Conservation (phyloP, 192 early-diverging fungal species). For the Coemansia sp. region DNA sequence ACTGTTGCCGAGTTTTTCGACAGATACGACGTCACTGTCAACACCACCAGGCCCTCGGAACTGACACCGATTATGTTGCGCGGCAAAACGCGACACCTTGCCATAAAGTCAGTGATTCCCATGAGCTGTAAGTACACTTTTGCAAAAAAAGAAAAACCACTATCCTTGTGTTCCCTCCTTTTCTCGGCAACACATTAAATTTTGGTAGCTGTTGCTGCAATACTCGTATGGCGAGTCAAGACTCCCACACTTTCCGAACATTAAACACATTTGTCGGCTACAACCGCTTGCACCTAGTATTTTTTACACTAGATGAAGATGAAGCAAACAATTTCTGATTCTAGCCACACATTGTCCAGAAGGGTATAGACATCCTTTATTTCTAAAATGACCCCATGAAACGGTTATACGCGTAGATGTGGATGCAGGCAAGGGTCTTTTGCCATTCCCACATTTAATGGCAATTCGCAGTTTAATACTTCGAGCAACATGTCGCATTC, state of each 20-base stretch:
- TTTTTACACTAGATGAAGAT: neutral
- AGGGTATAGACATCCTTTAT: too few relatives aligned
- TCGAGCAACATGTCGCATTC: neutral
- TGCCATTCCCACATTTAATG: too few relatives aligned
- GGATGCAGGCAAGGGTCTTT: neutral
- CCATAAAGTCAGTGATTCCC: constrained; percentile 34
- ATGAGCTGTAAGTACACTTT: constrained; percentile 31
- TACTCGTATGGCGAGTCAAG: neutral
- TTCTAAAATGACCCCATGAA: too few relatives aligned
- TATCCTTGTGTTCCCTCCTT: neutral
- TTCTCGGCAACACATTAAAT: neutral
- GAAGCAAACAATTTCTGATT: too few relatives aligned
- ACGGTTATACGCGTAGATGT: too few relatives aligned
- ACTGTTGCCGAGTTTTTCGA: constrained; percentile 39
- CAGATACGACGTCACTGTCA: constrained; percentile 49
- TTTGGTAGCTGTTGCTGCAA: neutral
- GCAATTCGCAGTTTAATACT: too few relatives aligned
- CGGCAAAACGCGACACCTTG: constrained; percentile 44
- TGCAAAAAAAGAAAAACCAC: neutral
- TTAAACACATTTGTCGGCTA: neutral
- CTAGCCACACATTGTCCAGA: neutral
- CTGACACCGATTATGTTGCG: constrained; percentile 45
- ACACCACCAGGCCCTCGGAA: constrained; percentile 47
- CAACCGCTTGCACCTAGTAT: neutral
- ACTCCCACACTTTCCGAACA: neutral